Percentiles rank a stretch among this genome's conserved stretches.
Evolutionary conservation across 495 filamentous ascomycete species (phyloP).

Genomic region (Trichoderma parareesei): DNA sequence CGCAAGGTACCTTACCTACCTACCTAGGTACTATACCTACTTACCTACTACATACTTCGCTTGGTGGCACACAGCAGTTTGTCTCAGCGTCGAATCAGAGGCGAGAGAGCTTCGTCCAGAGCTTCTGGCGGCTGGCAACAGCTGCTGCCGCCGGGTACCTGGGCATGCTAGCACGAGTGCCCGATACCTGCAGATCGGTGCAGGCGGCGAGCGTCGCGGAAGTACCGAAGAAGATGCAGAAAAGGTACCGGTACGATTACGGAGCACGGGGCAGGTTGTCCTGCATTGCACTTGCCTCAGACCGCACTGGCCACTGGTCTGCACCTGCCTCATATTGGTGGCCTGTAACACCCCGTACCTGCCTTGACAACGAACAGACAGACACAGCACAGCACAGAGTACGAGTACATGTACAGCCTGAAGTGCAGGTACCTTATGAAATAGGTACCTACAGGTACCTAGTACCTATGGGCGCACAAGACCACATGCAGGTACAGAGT

Average conservation of each 20-base stretch:
- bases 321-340: background rate
- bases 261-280: background rate
- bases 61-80: background rate
- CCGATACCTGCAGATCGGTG: no score
- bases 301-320: background rate
- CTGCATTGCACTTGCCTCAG: background rate
- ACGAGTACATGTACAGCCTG: background rate
- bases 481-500: background rate
- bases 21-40: no score
- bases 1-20: no score
- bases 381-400: background rate
- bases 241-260: background rate
- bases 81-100: background rate
- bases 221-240: no score
- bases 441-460: no score
- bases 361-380: background rate
- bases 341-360: slow-evolving; percentile 1
- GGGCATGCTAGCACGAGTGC: no score
- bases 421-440: background rate
- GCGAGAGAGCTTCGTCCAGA: slow-evolving; percentile 2
- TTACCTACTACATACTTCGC: no score
- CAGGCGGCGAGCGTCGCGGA: no score
- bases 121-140: background rate
- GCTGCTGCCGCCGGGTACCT: background rate
- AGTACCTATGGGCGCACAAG: no score